Conservation (phyloP, 2,329 filamentous ascomycete genomes). For the Diaporthe longicolla region DNA sequence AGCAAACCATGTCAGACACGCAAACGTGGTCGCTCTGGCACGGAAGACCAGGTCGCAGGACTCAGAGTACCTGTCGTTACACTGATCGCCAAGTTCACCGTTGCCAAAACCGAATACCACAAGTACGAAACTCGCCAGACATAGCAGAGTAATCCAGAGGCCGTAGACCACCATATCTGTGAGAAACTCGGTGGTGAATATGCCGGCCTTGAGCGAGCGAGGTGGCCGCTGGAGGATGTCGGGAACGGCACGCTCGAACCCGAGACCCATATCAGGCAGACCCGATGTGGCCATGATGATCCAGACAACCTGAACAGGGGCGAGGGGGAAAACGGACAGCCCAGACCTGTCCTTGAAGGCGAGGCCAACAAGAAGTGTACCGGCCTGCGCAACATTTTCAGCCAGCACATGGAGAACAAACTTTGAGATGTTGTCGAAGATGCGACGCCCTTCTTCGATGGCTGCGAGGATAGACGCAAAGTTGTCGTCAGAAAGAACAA, state of each 20-base stretch:
- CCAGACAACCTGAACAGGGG: conserved; percentile 81
- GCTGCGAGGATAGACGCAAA: conserved; percentile 80
- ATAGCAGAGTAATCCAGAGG: conserved; percentile 73
- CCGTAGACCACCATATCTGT: conserved; percentile 75
- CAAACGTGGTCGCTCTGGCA: conserved; percentile 76
- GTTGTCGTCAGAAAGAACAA: conserved; percentile 78
- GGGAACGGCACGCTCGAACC: conserved; percentile 76
- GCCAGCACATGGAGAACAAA: conserved; percentile 77
- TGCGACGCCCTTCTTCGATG: conserved; percentile 68
- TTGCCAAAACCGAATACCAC: conserved; percentile 69
- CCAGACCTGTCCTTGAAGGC: conserved; percentile 75
- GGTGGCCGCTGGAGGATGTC: conserved; percentile 78
- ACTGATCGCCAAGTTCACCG: conserved; percentile 64
- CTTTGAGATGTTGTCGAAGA: conserved; percentile 81
- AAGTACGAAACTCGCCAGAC: conserved; percentile 69
- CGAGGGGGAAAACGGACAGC: conserved; percentile 77
- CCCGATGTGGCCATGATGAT: conserved; percentile 81
- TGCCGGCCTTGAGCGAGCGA: conserved; percentile 68
- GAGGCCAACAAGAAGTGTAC: conserved; percentile 76
- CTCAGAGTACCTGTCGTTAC: conserved; percentile 67
- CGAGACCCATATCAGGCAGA: conserved; percentile 80
- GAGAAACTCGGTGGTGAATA: conserved; percentile 76
- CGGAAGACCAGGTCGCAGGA: conserved; percentile 72
- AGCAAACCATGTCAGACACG: conserved; percentile 77
- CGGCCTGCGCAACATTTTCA: conserved; percentile 77